Base-by-base conservation (phyloP, 805 yeast species). In the Sugiyamaella boreocaroliniensis region DNA sequence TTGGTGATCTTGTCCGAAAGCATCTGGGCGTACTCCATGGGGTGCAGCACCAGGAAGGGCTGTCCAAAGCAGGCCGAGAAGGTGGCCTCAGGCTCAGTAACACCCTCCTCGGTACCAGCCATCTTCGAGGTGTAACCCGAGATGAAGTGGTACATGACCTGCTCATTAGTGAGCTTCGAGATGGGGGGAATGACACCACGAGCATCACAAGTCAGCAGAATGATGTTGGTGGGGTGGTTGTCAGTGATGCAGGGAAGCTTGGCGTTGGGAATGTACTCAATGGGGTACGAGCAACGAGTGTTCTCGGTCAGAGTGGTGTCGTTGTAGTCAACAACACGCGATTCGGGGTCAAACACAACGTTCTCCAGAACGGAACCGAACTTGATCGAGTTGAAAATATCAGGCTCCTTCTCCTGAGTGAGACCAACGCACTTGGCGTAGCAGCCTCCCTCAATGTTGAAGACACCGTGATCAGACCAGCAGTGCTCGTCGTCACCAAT, bases 401-500 rank as follows among this genome's bases (percentile, higher is more conserved):
- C 99, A 49, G 99, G 99, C 78, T 92, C 99, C 75, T 86, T 92
- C 74, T 88, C 97, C 59, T 77, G 84, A 49, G 88, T 76, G 60
- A 92, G 78, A 66, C 88, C 96, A 60, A 92, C 77, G 77, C 97
- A 90, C 76, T 92, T 92, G 66, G 98, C 98, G 77, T 92, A 92
- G 79, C 99, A 92, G 61, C 99, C 99, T 73, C 99, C 99, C 77
- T 92, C 99, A 66, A 92, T 90, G 81, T 93, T 93, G 84, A 92
- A 92, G 55, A 92, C 97, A 76, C 99, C 99, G 62, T 86, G 77
- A 73, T 92, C 95, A 16, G 97, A 87, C 99, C 99, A 92, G 78
- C 98, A 92, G 77, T 92, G 99, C 76, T 92, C 99, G 70, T 92
- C 99, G 71, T 92, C 99, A 71, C 99, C 99, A 68, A 92, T 92